Evolutionary conservation across 257 asterid species (phyloP), one percentile per base, ranked within the genome.

Genomic region (Nicotiana tabacum): DNA sequence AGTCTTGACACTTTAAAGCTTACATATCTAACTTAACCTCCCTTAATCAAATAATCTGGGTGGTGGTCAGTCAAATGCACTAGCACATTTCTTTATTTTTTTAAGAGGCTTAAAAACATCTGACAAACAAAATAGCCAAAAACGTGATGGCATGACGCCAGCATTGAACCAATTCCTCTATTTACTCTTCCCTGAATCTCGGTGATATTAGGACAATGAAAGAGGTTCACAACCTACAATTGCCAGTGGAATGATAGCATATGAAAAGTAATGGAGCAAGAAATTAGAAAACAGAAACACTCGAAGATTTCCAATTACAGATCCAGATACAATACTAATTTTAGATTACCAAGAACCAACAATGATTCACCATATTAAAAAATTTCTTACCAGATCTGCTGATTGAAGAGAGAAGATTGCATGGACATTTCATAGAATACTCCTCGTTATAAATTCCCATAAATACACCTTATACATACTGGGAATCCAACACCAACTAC

Each of bases 321-420:
- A 70, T 70, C 11, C 35, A 43, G n/a, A 70, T 70, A 70, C 35
- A 21, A 57, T 72, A 12, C 35, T 21, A 70, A 11, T 21, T 65
- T 72, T 46, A 21, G 21, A 24, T 46, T 12, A 72, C 78, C 30
- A 21, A 43, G 60, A 72, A 72, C 78, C 60, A 12, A 43, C 60
- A 70, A 70, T 56, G 35, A 39, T 70, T 70, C 58, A 70, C 58
- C 78, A 70, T 43, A 70, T 70, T 5, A 70, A 70, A 70, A 10
- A 70, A 10, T 11, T 2, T 43, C 58, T 46, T 70, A 39, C 60
- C 12, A 72, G 60, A 72, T 21, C 37, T 70, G 58, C 60, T 21
- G 78, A 72, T 24, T 46, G 60, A 46, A 43, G 60, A 46, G 15
- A 16, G 21, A 72, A 46, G 60, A 43, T 46, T 72, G 60, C 78